These are phyloP conservation scores for Colletotrichum gigasporum DNA, from an alignment of 2,329 filamentous ascomycete genomes.

Conservation along the genomic window DNA sequence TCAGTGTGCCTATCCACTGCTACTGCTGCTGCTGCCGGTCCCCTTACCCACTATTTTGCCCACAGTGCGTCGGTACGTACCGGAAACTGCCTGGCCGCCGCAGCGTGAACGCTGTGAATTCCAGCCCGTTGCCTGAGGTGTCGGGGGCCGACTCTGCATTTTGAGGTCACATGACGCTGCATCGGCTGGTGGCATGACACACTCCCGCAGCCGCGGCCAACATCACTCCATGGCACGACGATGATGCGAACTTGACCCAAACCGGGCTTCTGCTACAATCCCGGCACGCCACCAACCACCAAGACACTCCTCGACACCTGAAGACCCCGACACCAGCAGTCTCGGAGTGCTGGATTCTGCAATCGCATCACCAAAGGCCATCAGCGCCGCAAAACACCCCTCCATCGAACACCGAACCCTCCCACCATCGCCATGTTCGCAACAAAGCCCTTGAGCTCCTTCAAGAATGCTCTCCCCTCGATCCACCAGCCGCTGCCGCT, in stretches of 20 bases:
- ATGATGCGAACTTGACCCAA: slow-evolving; percentile 2
- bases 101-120: neutral
- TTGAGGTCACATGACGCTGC: slow-evolving; percentile 14
- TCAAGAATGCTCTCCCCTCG: slow-evolving; percentile 52
- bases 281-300: neutral
- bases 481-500: slow-evolving; percentile 64
- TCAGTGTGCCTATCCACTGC: no score
- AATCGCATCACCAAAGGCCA: neutral
- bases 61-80: neutral
- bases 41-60: neutral
- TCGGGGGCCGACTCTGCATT: neutral
- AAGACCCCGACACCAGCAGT: neutral
- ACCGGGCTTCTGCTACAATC: neutral
- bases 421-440: slow-evolving; percentile 39
- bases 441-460: slow-evolving; percentile 47
- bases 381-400: neutral
- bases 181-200: slow-evolving; percentile 11
- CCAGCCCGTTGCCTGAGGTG: slow-evolving; percentile 9
- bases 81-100: neutral
- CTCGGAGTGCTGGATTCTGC: neutral
- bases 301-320: neutral
- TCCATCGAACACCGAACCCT: neutral
- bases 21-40: no score
- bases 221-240: slow-evolving; percentile 6
- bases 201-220: neutral